Evolutionary conservation across 208 protist species (phyloP).

Genomic region (Leishmania lainsoni): DNA sequence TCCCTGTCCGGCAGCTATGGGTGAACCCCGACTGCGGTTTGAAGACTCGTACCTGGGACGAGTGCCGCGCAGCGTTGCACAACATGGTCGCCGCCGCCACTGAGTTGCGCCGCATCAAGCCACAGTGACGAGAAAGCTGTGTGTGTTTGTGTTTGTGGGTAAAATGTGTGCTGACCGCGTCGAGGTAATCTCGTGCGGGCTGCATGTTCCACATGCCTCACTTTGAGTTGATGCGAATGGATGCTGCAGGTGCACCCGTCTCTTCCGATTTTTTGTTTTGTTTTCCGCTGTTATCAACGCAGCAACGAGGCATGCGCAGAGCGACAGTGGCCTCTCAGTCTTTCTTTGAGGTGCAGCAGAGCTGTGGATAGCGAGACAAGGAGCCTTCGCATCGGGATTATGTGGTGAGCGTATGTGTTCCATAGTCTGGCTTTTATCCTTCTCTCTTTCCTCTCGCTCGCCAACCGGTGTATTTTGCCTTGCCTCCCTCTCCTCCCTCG

Average conservation of each 20-base stretch:
- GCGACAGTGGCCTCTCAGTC: background rate
- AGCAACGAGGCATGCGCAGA: background rate
- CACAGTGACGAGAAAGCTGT: constrained; percentile 2
- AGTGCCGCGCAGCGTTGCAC: constrained; percentile 38
- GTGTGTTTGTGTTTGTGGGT: background rate
- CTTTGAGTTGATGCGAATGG: too few relatives aligned
- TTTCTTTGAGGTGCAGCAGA: background rate
- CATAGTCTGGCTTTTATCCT: background rate
- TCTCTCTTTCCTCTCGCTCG: background rate
- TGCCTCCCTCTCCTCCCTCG: too few relatives aligned
- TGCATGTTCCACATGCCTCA: background rate
- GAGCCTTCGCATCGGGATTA: background rate
- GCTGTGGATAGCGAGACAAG: background rate
- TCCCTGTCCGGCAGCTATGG: constrained; percentile 60
- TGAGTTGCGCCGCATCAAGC: constrained; percentile 39
- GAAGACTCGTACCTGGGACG: constrained; percentile 75
- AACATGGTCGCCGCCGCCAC: constrained; percentile 63
- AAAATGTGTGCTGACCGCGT: background rate
- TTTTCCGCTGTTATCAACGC: background rate
- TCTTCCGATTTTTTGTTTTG: background rate
- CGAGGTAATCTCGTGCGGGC: constrained; percentile 1
- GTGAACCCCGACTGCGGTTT: constrained; percentile 92
- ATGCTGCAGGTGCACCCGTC: background rate
- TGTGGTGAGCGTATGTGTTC: background rate
- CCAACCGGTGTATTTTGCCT: background rate